These are phyloP conservation scores for Punica granatum DNA, from an alignment of 345 rosid genomes.

Conservation along the genomic window DNA sequence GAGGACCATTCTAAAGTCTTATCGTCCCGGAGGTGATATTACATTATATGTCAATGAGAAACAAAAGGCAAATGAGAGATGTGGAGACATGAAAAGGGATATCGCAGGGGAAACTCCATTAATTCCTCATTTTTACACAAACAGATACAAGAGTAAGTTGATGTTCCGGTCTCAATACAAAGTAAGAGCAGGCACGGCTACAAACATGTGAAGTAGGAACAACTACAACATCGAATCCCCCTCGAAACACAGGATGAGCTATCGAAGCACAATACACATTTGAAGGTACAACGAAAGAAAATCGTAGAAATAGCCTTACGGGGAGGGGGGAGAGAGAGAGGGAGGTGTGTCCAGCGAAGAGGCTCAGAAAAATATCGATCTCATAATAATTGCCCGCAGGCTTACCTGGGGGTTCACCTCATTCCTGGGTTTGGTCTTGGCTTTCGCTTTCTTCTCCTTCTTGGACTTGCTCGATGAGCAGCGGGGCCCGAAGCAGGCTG, in stretches of 20 bases:
- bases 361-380: constrained; percentile 37
- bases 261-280: not conserved
- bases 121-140: too few relatives aligned
- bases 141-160: not conserved
- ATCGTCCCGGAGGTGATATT: not conserved
- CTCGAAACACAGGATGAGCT: not conserved
- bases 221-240: not conserved
- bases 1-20: not conserved
- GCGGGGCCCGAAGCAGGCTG: constrained; percentile 16
- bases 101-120: too few relatives aligned
- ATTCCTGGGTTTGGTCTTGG: constrained; percentile 3
- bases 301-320: not conserved
- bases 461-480: constrained; percentile 11
- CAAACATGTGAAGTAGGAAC: not conserved
- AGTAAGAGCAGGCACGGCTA: not conserved
- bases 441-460: constrained; percentile 12
- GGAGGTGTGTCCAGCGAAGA: not conserved
- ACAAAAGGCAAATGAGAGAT: too few relatives aligned
- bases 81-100: too few relatives aligned
- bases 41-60: not conserved
- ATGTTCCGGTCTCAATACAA: not conserved
- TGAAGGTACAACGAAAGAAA: not conserved
- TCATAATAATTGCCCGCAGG: constrained; percentile 40
- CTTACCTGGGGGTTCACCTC: constrained; percentile 21
- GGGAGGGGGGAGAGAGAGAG: not conserved